Evolutionary conservation across 139 green algal species (phyloP), one percentile per base, ranked within the genome.

Genomic region (Astrephomene gubernaculifera): DNA sequence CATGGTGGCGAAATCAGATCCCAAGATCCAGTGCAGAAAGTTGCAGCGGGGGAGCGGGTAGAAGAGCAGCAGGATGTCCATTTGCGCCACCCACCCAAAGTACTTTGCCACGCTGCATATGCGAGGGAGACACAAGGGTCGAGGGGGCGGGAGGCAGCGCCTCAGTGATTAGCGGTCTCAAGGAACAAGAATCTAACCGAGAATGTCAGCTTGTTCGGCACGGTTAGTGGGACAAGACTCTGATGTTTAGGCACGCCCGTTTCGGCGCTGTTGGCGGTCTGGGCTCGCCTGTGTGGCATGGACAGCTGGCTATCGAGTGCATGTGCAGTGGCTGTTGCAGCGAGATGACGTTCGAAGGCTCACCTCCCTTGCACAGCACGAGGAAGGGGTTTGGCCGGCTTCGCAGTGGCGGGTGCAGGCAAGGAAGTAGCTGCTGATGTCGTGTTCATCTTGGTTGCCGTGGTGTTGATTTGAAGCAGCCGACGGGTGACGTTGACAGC

Each of bases 11-110:
- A 84, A 84, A 41, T 74, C 60, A 19, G 43, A 44, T 22, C 43
- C 78, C 43, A 75, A 4, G 2, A 75, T 31, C 78, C 78, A 84
- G 78, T 49, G 38, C 61, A 84, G 63, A 43, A 84, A 84, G 63
- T 84, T 84, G 78, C 78, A 84, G 43, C 78, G 78, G 22, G 78
- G 63, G 22, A 84, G 43, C 21, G 78, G 78, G 27, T 75, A 84
- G 78, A 75, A 84, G 24, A 84, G 43, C 2, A 84, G 31, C 63
- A 84, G 61, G 31, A 84, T 65, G 63, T 84, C 78, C 43, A 84
- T 61, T 2, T 63, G 78, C 31, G 61, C 78, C n/a, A 84, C 78
- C 78, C 78, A 84, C 33, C 78, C 78, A 1, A 10, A 31, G 78
- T 84, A 84, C 78, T 84, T 84, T 22, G 63, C 61, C 0, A 74